Percentiles rank a stretch among this genome's conserved stretches.
phyloP scores from a whole-genome alignment of 208 protist species.

The Angomonas deanei region DNA sequence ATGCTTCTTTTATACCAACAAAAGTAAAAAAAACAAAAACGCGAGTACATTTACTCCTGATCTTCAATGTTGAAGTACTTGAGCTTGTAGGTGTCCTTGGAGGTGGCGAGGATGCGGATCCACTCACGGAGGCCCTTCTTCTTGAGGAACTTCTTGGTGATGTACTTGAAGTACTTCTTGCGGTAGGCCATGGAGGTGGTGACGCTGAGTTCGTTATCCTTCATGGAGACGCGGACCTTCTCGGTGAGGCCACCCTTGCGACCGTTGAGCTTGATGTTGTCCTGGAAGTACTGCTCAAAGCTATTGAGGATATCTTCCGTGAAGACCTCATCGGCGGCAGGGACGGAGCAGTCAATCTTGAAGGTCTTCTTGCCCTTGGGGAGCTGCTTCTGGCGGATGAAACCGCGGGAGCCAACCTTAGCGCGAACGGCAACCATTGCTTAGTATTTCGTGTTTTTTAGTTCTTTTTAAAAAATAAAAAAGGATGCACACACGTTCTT shows the following conservation, averaged over 20 bases:
- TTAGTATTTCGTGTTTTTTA: background rate
- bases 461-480: background rate
- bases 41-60: background rate
- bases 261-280: constrained; percentile 97
- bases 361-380: constrained; percentile 88
- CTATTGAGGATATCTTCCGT: constrained; percentile 76
- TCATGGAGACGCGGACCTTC: constrained; percentile 83
- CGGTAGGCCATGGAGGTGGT: constrained; percentile 91
- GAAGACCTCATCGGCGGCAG: constrained; percentile 59
- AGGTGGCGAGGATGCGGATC: constrained; percentile 94
- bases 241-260: constrained; percentile 96
- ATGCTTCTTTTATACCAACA: background rate
- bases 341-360: constrained; percentile 76
- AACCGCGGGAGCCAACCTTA: constrained; percentile 85
- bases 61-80: constrained; percentile 97
- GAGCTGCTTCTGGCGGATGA: constrained; percentile 77
- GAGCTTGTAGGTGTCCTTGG: constrained; percentile 95
- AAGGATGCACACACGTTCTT: constrained; percentile 20
- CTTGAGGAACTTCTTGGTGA: constrained; percentile 99
- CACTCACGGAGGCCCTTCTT: constrained; percentile 97
- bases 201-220: constrained; percentile 91
- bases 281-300: constrained; percentile 96
- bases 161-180: constrained; percentile 99
- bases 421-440: constrained; percentile 88
- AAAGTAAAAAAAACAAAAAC: background rate